Base-by-base conservation (phyloP, 1,284 basidiomycete species). In the Ganoderma leucocontextum region DNA sequence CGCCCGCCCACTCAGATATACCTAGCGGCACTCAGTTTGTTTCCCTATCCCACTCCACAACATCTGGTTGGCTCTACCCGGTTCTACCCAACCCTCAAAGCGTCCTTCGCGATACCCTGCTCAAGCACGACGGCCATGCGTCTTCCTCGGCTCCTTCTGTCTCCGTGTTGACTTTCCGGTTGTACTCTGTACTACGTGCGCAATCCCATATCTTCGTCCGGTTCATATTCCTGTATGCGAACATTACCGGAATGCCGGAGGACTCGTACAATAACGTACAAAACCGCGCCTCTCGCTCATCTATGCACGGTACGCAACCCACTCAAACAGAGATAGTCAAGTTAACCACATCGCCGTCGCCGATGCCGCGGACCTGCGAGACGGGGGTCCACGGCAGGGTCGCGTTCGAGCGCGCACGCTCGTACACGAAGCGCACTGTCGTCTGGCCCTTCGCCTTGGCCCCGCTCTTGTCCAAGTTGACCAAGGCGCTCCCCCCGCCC, bases 381-480 rank as follows among this genome's bases (percentile, higher is more conserved):
- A 67, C 62, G 10, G 62, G 22, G 13, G 49, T 12, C 66, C 66
- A 67, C 10, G 62, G 62, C 15, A 38, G 38, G 2, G 62, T 67
- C 62, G 25, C 42, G 58, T 64, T 67, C 41, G 66, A 49, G 36
- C 58, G 62, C 47, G 66, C 66, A 8, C 66, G 66, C 66, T 67
- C 66, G 44, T 67, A 67, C 47, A 63, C 58, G 19, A 67, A 22
- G 8, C 62, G 55, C 19, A 67, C 62, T 62, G 58, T 59, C 15
- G 66, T 60, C 35, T 19, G 25, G 29, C 65, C 53, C 65, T 59
- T 63, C 42, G 52, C 42, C 22, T 22, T 33, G 7, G 33, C 44
- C 29, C 42, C 47, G 55, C 12, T 29, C 22, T 49, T 59, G 4
- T 61, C 64, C 7, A 67, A 19, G 6, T 9, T 47, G 29, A 67